A percentile compares a stretch with the other conserved stretches of the same genome.
Evolutionary conservation across 768 basidiomycete genomes (phyloP).

Genomic region (Leccinum variicolor): DNA sequence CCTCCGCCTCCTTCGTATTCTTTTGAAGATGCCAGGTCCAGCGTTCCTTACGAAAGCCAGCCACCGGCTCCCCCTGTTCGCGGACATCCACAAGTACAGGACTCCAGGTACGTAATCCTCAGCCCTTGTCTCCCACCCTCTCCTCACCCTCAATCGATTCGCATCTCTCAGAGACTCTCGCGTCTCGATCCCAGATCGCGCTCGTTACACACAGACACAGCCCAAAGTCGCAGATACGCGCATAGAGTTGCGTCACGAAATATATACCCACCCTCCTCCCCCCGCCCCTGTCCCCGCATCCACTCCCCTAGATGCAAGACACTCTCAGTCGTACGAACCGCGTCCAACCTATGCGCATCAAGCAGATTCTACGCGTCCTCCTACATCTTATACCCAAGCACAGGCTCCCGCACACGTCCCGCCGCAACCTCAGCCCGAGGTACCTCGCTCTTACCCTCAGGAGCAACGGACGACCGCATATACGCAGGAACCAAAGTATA

Average conservation of each 20-base stretch:
- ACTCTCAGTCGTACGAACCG: constrained; percentile 21
- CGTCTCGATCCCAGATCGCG: constrained; percentile 19
- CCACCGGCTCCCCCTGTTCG: constrained; percentile 12
- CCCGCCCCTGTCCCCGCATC: constrained; percentile 13
- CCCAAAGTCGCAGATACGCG: constrained; percentile 19
- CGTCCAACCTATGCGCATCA: constrained; percentile 21
- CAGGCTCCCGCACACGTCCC: constrained; percentile 12
- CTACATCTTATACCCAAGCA: constrained; percentile 17
- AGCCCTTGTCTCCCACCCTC: not conserved
- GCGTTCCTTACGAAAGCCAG: constrained; percentile 18
- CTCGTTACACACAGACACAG: constrained; percentile 19
- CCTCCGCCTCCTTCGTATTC: constrained; percentile 19
- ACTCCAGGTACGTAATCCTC: constrained; percentile 20
- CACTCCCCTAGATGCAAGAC: constrained; percentile 17
- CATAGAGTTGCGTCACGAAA: constrained; percentile 26
- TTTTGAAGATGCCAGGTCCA: constrained; percentile 21
- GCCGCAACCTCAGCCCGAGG: constrained; percentile 14
- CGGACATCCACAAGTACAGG: constrained; percentile 19
- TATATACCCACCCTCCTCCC: constrained; percentile 17
- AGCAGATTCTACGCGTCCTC: constrained; percentile 16
- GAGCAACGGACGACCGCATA: constrained; percentile 22
- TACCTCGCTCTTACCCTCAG: constrained; percentile 14
- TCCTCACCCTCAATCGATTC: constrained; percentile 10
- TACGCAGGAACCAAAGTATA: constrained; percentile 21
- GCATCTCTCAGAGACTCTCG: constrained; percentile 22